A percentile compares a stretch with the other conserved stretches of the same genome.
Evolutionary conservation across 345 rosid genomes (phyloP).

Genomic region (Adansonia digitata): DNA sequence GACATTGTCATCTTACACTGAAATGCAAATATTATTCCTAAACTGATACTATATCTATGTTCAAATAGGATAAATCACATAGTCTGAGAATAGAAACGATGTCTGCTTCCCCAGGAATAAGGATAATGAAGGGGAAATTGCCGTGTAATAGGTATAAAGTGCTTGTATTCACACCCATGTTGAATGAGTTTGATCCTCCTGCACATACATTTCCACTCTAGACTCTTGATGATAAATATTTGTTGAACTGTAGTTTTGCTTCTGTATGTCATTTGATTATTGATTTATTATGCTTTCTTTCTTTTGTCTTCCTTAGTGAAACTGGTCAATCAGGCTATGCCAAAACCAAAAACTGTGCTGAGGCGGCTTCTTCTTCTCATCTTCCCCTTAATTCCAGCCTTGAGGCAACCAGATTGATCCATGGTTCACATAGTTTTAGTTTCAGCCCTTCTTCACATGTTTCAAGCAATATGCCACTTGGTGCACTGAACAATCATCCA

Average conservation of each 20-base stretch:
- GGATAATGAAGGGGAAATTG: constrained; percentile 15
- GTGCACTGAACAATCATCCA: constrained; percentile 29
- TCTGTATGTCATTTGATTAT: not conserved
- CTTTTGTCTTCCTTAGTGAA: constrained; percentile 11
- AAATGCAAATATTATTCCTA: not conserved
- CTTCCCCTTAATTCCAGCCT: constrained; percentile 12
- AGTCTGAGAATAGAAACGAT: constrained; percentile 14
- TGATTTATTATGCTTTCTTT: not conserved
- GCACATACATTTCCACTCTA: not conserved
- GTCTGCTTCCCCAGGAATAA: constrained; percentile 9
- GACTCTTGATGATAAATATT: not conserved
- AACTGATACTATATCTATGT: not conserved
- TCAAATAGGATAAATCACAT: constrained; percentile 31
- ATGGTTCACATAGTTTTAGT: constrained; percentile 21
- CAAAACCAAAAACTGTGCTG: constrained; percentile 11
- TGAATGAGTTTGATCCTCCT: not conserved
- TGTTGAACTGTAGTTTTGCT: not conserved
- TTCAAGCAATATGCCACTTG: constrained; percentile 24
- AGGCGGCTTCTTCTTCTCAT: constrained; percentile 23
- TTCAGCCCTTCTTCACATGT: constrained; percentile 24
- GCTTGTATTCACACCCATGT: not conserved
- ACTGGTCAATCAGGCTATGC: constrained; percentile 8
- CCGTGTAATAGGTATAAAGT: constrained; percentile 22
- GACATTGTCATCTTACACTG: not conserved
- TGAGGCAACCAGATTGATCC: constrained; percentile 15